phyloP scores from a whole-genome alignment of 2,329 filamentous ascomycete genomes.

The Hypoxylon sp. region DNA sequence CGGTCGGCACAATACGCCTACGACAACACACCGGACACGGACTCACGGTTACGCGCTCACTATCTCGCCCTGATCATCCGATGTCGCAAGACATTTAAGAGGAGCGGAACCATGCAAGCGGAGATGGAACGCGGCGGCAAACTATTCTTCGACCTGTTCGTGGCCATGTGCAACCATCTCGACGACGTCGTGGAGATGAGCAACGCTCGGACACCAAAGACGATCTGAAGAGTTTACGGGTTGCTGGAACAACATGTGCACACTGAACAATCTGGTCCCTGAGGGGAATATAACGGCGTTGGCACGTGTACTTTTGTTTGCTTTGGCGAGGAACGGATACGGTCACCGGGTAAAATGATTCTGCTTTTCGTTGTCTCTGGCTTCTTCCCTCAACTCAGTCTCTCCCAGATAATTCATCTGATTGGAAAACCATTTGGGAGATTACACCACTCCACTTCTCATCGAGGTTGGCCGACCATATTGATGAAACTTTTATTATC shows the following conservation, averaged over 20 bases:
- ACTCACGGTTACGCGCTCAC: conserved; percentile 93
- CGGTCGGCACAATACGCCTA: conserved; percentile 95
- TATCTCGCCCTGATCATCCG: conserved; percentile 98
- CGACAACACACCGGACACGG: conserved; percentile 91
- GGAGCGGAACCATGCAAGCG: conserved; percentile 97
- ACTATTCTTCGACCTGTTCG: conserved; percentile 98
- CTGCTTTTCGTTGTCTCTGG: conserved; percentile 53
- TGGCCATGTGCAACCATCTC: conserved; percentile 97
- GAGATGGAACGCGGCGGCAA: conserved; percentile 97
- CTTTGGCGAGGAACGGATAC: conserved; percentile 46
- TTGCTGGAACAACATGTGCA: conserved; percentile 45
- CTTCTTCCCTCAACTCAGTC: conserved; percentile 55
- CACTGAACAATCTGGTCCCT: conserved; percentile 32
- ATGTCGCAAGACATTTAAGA: conserved; percentile 97
- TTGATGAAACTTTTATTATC: conserved; percentile 56
- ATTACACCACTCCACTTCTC: conserved; percentile 63
- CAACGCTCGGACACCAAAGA: conserved; percentile 73
- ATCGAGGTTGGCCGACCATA: conserved; percentile 64
- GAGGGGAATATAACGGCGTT: conserved; percentile 35
- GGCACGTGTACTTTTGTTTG: conserved; percentile 32
- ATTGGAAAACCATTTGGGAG: conserved; percentile 66
- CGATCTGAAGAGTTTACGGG: conserved; percentile 60
- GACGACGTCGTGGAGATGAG: conserved; percentile 93
- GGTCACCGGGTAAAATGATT: conserved; percentile 41
- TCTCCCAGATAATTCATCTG: conserved; percentile 59